phyloP scores from a whole-genome alignment of 108 stramenopile genomes.

The Cyclotella kingstonii region DNA sequence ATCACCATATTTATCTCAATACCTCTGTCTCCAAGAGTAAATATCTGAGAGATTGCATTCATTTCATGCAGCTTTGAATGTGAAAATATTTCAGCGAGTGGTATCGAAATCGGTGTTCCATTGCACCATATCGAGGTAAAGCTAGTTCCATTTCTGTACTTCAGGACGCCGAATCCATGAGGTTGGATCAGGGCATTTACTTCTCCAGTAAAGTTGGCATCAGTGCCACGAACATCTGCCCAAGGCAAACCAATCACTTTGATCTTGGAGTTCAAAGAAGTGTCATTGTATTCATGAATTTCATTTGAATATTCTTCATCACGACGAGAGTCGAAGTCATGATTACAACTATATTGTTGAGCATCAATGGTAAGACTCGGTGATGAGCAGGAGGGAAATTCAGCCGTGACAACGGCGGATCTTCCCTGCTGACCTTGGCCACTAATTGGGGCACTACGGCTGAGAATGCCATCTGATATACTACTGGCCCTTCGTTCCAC shows the following conservation, averaged over 20 bases:
- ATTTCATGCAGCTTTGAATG: not conserved
- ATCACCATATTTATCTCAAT: not conserved
- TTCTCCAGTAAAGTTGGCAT: slow-evolving; percentile 1
- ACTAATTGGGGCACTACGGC: too few relatives aligned
- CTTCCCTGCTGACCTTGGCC: too few relatives aligned
- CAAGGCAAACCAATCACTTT: slow-evolving; percentile 9
- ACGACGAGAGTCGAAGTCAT: too few relatives aligned
- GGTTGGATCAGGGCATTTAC: slow-evolving; percentile 14
- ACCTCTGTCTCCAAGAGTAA: not conserved
- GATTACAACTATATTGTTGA: too few relatives aligned
- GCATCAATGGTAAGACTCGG: too few relatives aligned
- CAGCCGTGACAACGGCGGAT: too few relatives aligned
- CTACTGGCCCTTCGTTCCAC: too few relatives aligned
- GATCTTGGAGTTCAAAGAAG: not conserved
- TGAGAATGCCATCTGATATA: too few relatives aligned
- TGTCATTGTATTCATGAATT: too few relatives aligned
- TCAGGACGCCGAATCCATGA: slow-evolving; percentile 11
- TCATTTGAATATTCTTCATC: too few relatives aligned
- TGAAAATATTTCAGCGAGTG: too few relatives aligned
- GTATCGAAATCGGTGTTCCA: not conserved
- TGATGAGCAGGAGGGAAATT: too few relatives aligned
- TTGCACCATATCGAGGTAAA: slow-evolving; percentile 1
- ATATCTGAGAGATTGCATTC: not conserved
- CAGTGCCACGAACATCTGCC: slow-evolving; percentile 2
- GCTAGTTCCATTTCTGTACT: slow-evolving; percentile 1